Conservation (phyloP, 2,329 filamentous ascomycete species). For the Botryosphaeria dothidea region DNA sequence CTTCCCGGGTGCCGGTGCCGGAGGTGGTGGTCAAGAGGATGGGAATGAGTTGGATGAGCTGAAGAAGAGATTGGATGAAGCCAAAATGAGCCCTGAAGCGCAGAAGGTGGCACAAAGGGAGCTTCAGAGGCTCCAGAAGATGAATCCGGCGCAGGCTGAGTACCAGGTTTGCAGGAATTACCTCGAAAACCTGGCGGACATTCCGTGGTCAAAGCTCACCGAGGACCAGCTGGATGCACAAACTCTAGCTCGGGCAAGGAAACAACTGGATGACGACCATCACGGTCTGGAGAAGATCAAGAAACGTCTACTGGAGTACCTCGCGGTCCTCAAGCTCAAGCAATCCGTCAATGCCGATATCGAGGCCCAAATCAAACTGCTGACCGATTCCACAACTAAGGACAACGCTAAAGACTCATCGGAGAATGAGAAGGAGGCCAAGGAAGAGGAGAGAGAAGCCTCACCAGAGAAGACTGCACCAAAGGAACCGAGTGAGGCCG, state of each 20-base stretch:
- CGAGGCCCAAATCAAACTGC: slow-evolving; percentile 70
- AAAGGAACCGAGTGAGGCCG: slow-evolving; percentile 54
- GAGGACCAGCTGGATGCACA: slow-evolving; percentile 82
- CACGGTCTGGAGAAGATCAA: slow-evolving; percentile 97
- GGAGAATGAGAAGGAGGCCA: slow-evolving; percentile 44
- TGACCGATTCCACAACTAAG: slow-evolving; percentile 45
- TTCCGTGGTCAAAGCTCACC: slow-evolving; percentile 85
- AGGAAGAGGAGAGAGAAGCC: slow-evolving; percentile 47
- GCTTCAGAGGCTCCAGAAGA: slow-evolving; percentile 84
- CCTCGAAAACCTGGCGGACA: slow-evolving; percentile 88
- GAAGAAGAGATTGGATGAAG: slow-evolving; percentile 81
- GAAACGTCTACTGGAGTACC: slow-evolving; percentile 90
- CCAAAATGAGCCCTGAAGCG: slow-evolving; percentile 79
- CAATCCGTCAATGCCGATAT: slow-evolving; percentile 84
- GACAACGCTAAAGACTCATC: slow-evolving; percentile 23
- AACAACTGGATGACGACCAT: slow-evolving; percentile 93
- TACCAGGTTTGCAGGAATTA: slow-evolving; percentile 94
- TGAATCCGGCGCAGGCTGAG: slow-evolving; percentile 94
- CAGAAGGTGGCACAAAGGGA: slow-evolving; percentile 90
- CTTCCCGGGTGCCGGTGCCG: slow-evolving; percentile 46
- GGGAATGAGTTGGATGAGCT: slow-evolving; percentile 88
- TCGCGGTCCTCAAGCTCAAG: slow-evolving; percentile 94
- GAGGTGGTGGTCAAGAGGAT: slow-evolving; percentile 71
- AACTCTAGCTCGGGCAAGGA: slow-evolving; percentile 75
- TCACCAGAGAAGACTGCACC: slow-evolving; percentile 18